Conservation (phyloP, 2,329 filamentous ascomycete species). For the Trematosphaeria pertusa region DNA sequence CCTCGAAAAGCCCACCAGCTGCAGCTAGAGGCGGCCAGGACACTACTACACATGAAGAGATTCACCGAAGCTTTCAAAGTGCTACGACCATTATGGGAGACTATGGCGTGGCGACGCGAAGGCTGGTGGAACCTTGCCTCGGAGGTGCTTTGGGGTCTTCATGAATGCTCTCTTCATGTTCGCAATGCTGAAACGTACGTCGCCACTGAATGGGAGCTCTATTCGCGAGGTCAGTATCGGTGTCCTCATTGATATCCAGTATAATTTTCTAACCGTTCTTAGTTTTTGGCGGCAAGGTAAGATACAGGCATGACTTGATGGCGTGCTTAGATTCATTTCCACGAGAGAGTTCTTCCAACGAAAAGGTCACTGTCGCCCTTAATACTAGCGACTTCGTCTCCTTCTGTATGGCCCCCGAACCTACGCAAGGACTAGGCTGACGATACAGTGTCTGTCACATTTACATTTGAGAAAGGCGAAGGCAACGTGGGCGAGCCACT, state of each 20-base stretch:
- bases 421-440: no score
- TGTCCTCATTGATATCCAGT: no score
- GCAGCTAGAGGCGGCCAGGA: conserved; percentile 62
- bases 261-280: conserved; percentile 15
- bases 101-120: conserved; percentile 64
- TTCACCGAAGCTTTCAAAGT: conserved; percentile 60
- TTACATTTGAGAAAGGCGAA: conserved; percentile 61
- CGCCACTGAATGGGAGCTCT: conserved; percentile 64
- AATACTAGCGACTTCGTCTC: conserved; percentile 58
- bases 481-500: conserved; percentile 67
- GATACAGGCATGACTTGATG: conserved; percentile 55
- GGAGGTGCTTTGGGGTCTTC: conserved; percentile 60
- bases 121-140: conserved; percentile 66
- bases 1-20: conserved; percentile 62
- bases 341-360: conserved; percentile 35
- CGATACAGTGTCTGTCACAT: conserved; percentile 55
- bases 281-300: conserved; percentile 42
- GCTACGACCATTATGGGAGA: conserved; percentile 62
- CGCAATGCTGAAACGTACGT: conserved; percentile 58
- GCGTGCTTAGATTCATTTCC: conserved; percentile 51
- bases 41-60: conserved; percentile 57
- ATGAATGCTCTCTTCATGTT: conserved; percentile 59
- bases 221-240: conserved; percentile 41
- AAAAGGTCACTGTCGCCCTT: conserved; percentile 55
- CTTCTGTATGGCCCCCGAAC: conserved; percentile 54